Conservation (phyloP, 495 filamentous ascomycete species). For the Aspergillus conjunctus region DNA sequence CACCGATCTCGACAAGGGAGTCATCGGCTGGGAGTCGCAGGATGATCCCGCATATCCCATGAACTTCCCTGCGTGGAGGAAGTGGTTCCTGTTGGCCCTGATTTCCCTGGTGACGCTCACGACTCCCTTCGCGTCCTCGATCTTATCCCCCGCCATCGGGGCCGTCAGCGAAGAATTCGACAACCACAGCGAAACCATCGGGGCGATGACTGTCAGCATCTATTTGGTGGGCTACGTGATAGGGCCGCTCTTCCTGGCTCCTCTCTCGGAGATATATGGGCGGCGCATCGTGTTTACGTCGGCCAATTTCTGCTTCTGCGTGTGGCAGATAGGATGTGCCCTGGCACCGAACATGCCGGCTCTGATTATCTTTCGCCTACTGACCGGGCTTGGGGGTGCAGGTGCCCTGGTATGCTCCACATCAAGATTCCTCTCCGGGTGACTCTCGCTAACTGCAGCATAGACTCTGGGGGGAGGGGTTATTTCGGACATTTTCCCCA, state of each 20-base stretch:
- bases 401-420: neutral
- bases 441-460: conserved; percentile 28
- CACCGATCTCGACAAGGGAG: conserved; percentile 2
- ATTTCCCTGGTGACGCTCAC: conserved; percentile 18
- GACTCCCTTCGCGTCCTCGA: conserved; percentile 19
- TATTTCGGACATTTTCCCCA: conserved; percentile 51
- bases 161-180: conserved; percentile 7
- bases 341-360: conserved; percentile 47
- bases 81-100: conserved; percentile 19
- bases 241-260: conserved; percentile 57
- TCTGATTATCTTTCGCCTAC: conserved; percentile 47
- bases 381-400: conserved; percentile 46
- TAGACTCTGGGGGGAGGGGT: conserved; percentile 53
- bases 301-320: conserved; percentile 53
- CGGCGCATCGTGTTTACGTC: conserved; percentile 48
- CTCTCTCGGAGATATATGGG: conserved; percentile 57
- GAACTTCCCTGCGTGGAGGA: conserved; percentile 17
- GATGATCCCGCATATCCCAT: conserved; percentile 20
- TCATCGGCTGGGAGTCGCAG: conserved; percentile 22
- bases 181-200: conserved; percentile 2
- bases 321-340: conserved; percentile 58
- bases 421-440: neutral
- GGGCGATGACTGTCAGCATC: conserved; percentile 25
- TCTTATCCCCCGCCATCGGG: conserved; percentile 17
- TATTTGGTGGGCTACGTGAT: conserved; percentile 47